Evolutionary conservation across 2,329 filamentous ascomycete genomes (phyloP).

Genomic region (Exutisphaerella laricina): DNA sequence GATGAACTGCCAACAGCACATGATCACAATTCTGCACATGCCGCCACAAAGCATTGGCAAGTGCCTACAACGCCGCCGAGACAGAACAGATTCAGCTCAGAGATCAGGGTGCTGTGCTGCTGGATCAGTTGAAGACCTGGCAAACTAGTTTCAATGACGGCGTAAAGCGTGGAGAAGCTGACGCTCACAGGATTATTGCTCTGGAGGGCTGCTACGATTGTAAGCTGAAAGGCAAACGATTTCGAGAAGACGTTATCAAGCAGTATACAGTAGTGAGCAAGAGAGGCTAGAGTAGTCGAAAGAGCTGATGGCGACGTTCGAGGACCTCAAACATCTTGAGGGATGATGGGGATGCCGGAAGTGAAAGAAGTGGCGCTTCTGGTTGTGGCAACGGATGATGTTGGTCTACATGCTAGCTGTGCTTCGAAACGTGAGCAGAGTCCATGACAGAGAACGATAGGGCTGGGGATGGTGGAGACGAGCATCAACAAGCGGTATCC

Average conservation of each 20-base stretch:
- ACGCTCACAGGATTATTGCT: neutral
- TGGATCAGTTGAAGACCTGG: conserved; percentile 1
- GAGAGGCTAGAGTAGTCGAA: conserved; percentile 6
- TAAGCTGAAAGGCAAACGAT: conserved; percentile 4
- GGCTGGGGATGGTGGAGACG: too few species aligned
- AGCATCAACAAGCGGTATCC: too few species aligned
- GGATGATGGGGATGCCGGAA: conserved; percentile 1
- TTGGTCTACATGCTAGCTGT: conserved; percentile 5
- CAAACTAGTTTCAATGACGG: too few species aligned
- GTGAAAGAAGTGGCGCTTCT: neutral
- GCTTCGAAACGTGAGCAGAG: conserved; percentile 1
- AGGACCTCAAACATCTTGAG: conserved; percentile 6
- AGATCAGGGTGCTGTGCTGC: neutral
- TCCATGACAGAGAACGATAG: too few species aligned
- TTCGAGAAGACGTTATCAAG: conserved; percentile 1
- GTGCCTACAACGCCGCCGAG: conserved; percentile 3
- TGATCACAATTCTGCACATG: conserved; percentile 2
- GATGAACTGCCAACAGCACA: neutral
- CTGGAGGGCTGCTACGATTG: neutral
- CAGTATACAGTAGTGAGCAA: conserved; percentile 7
- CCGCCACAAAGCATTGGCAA: conserved; percentile 3
- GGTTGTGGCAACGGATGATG: conserved; percentile 8
- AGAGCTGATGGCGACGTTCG: conserved; percentile 5
- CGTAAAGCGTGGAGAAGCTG: neutral
- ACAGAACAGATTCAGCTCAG: conserved; percentile 3